phyloP scores from a whole-genome alignment of 2,329 filamentous ascomycete species.

The Westerdykella ornata region DNA sequence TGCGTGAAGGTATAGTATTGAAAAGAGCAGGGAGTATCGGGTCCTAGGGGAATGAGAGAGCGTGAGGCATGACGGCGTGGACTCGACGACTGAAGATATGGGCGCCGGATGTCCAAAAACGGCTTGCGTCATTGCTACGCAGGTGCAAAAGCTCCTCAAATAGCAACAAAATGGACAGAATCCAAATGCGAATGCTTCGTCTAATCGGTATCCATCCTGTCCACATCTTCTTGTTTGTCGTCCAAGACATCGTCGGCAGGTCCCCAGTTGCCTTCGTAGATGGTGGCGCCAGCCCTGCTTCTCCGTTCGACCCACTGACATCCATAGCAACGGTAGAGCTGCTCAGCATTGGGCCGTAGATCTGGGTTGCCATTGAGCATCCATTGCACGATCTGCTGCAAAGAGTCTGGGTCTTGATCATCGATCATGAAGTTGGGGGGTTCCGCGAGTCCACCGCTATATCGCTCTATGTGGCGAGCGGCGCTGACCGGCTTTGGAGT shows the following conservation, averaged over 20 bases:
- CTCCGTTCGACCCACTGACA: conserved; percentile 73
- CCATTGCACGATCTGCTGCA: conserved; percentile 77
- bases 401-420: conserved; percentile 60
- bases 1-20: too few species aligned
- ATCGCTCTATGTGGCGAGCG: conserved; percentile 40
- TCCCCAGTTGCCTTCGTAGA: conserved; percentile 95
- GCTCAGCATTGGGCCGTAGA: conserved; percentile 65
- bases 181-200: background rate
- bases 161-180: too few species aligned
- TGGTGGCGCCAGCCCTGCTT: conserved; percentile 79
- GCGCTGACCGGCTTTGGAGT: conserved; percentile 25
- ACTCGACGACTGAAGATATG: too few species aligned
- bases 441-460: conserved; percentile 42
- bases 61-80: too few species aligned
- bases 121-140: too few species aligned
- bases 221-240: conserved; percentile 38
- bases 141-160: too few species aligned
- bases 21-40: too few species aligned
- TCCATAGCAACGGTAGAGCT: conserved; percentile 66
- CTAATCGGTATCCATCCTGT: conserved; percentile 54
- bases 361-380: conserved; percentile 76
- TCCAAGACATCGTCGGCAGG: conserved; percentile 59
- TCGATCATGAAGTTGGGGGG: conserved; percentile 90
- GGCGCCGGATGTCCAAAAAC: too few species aligned
- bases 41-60: too few species aligned